Conservation (phyloP, 169 alveolate species). For the Theileria luwenshuni region DNA sequence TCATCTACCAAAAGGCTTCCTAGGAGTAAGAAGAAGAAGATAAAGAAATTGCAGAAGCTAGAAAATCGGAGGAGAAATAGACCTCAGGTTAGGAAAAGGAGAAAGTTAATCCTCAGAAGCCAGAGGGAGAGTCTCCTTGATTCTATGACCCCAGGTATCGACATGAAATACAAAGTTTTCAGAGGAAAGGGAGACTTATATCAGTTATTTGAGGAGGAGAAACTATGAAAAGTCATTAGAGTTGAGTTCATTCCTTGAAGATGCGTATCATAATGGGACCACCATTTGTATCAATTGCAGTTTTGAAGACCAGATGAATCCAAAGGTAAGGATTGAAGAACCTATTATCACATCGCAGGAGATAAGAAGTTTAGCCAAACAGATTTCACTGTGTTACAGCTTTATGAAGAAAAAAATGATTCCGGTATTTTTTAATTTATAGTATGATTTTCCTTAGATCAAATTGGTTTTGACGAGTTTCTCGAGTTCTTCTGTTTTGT, state of each 20-base stretch:
- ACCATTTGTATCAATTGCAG: constrained; percentile 63
- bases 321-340: constrained; percentile 3
- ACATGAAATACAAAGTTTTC: background rate
- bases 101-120: background rate
- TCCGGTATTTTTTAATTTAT: constrained; percentile 12
- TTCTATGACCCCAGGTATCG: constrained; percentile 49
- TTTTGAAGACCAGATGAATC: constrained; percentile 45
- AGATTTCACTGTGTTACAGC: constrained; percentile 42
- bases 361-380: constrained; percentile 60
- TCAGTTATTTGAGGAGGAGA: constrained; percentile 1
- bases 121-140: constrained; percentile 31
- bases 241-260: constrained; percentile 22
- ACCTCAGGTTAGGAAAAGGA: constrained; percentile 26
- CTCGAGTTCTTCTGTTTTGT: constrained; percentile 10
- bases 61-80: constrained; percentile 32
- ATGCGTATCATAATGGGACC: constrained; percentile 46
- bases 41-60: constrained; percentile 21
- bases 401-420: constrained; percentile 36
- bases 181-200: constrained; percentile 46
- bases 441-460: constrained; percentile 8
- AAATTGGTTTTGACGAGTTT: constrained; percentile 45
- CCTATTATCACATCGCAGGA: constrained; percentile 16
- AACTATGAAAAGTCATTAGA: constrained; percentile 15
- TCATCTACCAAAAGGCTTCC: constrained; percentile 17
- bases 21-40: constrained; percentile 53